A percentile compares a stretch with the other conserved stretches of the same genome.
These are phyloP conservation scores for Solanum corneliomulleri DNA, from an alignment of 257 asterid genomes.

Conservation along the genomic window DNA sequence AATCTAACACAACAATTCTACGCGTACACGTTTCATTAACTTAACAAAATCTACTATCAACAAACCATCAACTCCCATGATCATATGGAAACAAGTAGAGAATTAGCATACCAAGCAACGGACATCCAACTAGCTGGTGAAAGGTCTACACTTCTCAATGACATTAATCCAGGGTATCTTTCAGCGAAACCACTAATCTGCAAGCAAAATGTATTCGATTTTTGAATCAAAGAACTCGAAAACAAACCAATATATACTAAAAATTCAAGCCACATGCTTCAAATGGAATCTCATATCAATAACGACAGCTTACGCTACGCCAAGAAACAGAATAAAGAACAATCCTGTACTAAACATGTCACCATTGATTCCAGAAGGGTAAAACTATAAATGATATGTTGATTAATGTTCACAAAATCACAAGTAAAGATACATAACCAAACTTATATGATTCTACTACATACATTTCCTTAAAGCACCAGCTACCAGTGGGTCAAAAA, in stretches of 20 bases:
- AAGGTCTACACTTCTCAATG: constrained; percentile 43
- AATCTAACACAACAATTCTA: background rate
- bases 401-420: background rate
- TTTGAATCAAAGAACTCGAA: background rate
- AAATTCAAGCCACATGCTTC: background rate
- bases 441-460: background rate
- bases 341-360: background rate
- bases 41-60: background rate
- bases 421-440: background rate
- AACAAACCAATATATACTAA: background rate
- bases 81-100: background rate
- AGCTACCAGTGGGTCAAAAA: background rate
- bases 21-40: background rate
- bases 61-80: background rate
- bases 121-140: constrained; percentile 53
- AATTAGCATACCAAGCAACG: constrained; percentile 28
- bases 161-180: constrained; percentile 32
- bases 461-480: background rate
- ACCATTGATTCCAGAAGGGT: background rate
- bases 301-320: background rate
- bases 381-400: background rate
- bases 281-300: background rate
- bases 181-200: constrained; percentile 30
- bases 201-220: background rate
- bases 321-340: background rate